Conservation (phyloP, 768 basidiomycete species). For the Rossbeevera mucosa region DNA sequence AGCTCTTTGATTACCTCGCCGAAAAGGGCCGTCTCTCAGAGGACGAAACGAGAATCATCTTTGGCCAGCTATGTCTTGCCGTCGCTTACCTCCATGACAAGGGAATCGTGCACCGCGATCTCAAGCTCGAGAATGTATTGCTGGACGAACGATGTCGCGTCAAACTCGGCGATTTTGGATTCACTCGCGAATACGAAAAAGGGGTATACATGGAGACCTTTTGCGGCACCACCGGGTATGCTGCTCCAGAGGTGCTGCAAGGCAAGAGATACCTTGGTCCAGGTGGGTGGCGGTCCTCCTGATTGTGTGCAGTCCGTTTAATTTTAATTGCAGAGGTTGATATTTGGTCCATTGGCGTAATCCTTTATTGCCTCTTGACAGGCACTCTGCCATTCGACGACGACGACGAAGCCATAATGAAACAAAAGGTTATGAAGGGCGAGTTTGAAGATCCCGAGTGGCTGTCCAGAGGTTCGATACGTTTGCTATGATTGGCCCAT, state of each 20-base stretch:
- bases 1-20: constrained; percentile 96
- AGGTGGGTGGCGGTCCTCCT: constrained; percentile 43
- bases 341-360: constrained; percentile 91
- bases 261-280: constrained; percentile 87
- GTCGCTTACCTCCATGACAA: constrained; percentile 90
- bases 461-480: constrained; percentile 71
- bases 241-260: constrained; percentile 87
- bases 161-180: constrained; percentile 93
- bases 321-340: constrained; percentile 75
- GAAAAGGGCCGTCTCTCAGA: constrained; percentile 88
- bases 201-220: constrained; percentile 83
- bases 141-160: constrained; percentile 87
- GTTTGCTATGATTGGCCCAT: background rate
- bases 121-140: constrained; percentile 94
- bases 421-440: constrained; percentile 74
- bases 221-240: constrained; percentile 93
- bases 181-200: constrained; percentile 85
- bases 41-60: constrained; percentile 79
- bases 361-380: constrained; percentile 83
- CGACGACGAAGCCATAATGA: constrained; percentile 82
- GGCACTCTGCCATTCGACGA: constrained; percentile 90
- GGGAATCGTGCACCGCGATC: constrained; percentile 93
- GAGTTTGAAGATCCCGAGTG: constrained; percentile 91
- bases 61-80: constrained; percentile 93
- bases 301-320: constrained; percentile 8